Evolutionary conservation across 371 early-diverging fungal species (phyloP), one percentile per base, ranked within the genome.

Genomic region (Actinomortierella ambigua): DNA sequence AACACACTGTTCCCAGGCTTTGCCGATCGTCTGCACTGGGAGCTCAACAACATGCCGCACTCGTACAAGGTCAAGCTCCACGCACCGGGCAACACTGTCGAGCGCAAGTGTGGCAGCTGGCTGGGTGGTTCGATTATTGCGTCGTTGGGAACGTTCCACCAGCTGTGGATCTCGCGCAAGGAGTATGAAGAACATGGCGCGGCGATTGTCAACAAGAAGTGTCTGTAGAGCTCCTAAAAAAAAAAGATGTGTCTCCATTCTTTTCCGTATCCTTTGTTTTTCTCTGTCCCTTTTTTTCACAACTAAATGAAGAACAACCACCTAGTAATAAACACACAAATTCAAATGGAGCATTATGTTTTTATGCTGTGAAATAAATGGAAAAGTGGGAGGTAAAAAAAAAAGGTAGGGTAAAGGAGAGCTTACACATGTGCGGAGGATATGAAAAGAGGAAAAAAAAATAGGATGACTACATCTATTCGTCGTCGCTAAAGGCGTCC

Each of bases 101-200:
- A 98, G 77, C 88, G 97, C 48, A 90, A 88, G 67, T 94, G 91
- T 65, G 90, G 94, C 26, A 85, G 93, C 48, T 98, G 99, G 99
- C 85, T 97, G 40, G 99, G 99, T 50, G 98, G 98, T 2, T 98
- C 98, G 2, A 95, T 98, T 55, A 79, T 98, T 47, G 91, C 96
- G 0, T 96, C 97, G 1, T 71, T 97, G 59, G 95, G 95, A 55
- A 94, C 95, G 0, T 98, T 98, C 84, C 96, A 97, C 69, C 97
- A 95, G 78, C 82, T 98, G 57, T 98, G 98, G 98, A 89, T 98
- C 17, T 93, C 96, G 26, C 91, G 91, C 71, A 83, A 91, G 50
- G 97, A 98, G 76, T 98, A 95, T 68, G 91, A 93, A 48, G 99
- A 98, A 77, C 76, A 81, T 26, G 99, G 99, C 44, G 73, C 83